Conservation (phyloP, 208 protist species). For the Trypanosoma lewisi region DNA sequence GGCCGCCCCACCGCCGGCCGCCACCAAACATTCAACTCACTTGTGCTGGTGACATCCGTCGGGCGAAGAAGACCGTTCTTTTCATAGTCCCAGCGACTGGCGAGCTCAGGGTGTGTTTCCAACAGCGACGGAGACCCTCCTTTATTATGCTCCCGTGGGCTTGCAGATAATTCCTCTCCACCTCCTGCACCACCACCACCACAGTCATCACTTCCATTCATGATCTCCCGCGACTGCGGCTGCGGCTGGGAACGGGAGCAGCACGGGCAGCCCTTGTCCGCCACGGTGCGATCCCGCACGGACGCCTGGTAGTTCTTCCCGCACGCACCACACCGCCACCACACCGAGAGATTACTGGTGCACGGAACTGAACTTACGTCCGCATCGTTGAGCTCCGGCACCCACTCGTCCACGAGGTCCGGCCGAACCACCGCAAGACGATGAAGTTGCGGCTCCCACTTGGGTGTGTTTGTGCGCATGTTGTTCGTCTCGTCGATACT, state of each 20-base stretch:
- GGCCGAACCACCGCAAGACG: slow-evolving; percentile 65
- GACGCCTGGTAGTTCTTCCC: slow-evolving; percentile 46
- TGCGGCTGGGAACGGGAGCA: slow-evolving; percentile 28
- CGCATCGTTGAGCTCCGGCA: slow-evolving; percentile 75
- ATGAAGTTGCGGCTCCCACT: slow-evolving; percentile 22
- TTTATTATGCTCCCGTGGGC: neutral
- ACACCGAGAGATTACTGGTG: slow-evolving; percentile 18
- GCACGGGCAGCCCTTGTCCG: slow-evolving; percentile 40
- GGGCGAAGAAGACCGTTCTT: slow-evolving; percentile 55
- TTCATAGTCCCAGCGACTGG: slow-evolving; percentile 45
- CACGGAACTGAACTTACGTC: slow-evolving; percentile 52
- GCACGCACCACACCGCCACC: slow-evolving; percentile 58
- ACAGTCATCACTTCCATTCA: neutral
- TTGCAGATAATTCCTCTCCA: no score
- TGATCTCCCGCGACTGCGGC: neutral
- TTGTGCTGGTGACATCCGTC: slow-evolving; percentile 40
- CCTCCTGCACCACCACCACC: neutral
- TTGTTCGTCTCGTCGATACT: no score
- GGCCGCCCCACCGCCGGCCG: slow-evolving; percentile 13
- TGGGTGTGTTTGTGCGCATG: neutral
- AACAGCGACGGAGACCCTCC: slow-evolving; percentile 24
- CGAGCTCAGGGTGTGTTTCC: slow-evolving; percentile 45
- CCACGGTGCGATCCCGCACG: slow-evolving; percentile 43
- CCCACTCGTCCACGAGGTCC: slow-evolving; percentile 78
- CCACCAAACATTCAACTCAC: slow-evolving; percentile 69